Base-by-base conservation (phyloP, 192 early-diverging fungal genomes). In the Backusella circina region DNA sequence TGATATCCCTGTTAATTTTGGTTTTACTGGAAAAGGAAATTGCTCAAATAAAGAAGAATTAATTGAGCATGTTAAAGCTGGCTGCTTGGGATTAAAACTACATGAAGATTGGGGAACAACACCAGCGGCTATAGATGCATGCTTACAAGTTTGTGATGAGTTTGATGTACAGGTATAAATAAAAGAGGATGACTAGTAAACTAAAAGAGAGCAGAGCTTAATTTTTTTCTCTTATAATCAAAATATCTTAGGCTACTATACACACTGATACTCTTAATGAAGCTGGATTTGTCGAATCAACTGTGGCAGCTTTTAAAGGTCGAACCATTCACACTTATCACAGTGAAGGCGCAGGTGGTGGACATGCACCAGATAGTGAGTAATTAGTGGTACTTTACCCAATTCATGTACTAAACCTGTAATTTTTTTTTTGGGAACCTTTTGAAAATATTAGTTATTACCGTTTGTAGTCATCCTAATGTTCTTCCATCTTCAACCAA, bases 241-340 rank as follows among this genome's bases (percentile, higher is more conserved):
- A 47, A 9, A 13, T 28, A 36, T 8, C 82, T 0, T 82, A 95
- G 83, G 89, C 91, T 1, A 97, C 91, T 13, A 96, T 99, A 70
- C 97, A 99, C 75, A 97, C 97, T 0, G 97, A 99, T 79, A 99
- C 97, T 6, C 84, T 99, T 65, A 99, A 99, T 80, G 97, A 99
- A 75, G 91, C 96, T 18, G 97, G 97, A 65, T 99, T 97, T 83
- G 96, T 99, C 38, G 95, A 98, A 77, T 83, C 90, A 65, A 92
- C 97, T 5, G 81, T 99, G 12, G 94, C 84, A 0, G 97, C 97
- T 0, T 96, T 99, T 79, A 94, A 93, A 65, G 89, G 88, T 51
- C 89, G 97, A 70, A 95, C 96, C 18, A 96, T 99, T 72, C 97
- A 98, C 76, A 95, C 96, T 0, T 99, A 99, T 75, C 97, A 99